phyloP scores from a whole-genome alignment of 257 asterid genomes.

The Rehmannia glutinosa region DNA sequence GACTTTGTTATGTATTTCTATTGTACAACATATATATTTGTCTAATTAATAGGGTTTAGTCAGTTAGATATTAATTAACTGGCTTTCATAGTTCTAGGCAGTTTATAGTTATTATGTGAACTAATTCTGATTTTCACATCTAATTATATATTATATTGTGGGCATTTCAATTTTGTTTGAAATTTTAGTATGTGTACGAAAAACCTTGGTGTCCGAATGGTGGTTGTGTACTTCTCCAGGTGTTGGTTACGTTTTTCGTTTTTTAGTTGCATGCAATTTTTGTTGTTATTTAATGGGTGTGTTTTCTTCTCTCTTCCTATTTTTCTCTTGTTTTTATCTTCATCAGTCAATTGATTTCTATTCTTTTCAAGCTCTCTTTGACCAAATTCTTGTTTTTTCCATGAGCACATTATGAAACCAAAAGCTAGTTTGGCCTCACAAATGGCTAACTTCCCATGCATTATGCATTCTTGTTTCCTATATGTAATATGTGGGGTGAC shows the following conservation, averaged over 20 bases:
- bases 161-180: background rate
- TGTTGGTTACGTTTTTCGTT: conserved; percentile 12
- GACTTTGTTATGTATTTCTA: too few species aligned
- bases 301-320: conserved; percentile 1
- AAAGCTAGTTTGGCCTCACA: background rate
- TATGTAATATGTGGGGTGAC: too few species aligned
- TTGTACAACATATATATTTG: too few species aligned
- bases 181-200: background rate
- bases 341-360: background rate
- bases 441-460: conserved; percentile 14
- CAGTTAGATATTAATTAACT: too few species aligned
- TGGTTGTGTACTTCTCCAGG: background rate
- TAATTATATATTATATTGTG: background rate
- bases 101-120: too few species aligned
- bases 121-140: background rate
- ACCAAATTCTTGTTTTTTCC: conserved; percentile 12
- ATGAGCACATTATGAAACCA: too few species aligned
- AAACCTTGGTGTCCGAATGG: background rate
- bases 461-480: too few species aligned
- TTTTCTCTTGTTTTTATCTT: background rate
- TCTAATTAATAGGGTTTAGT: too few species aligned
- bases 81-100: too few species aligned
- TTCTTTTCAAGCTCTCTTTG: conserved; percentile 7
- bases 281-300: background rate
- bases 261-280: conserved; percentile 16